Base-by-base conservation (phyloP, 495 filamentous ascomycete genomes). In the Annulohypoxylon maeteangense region DNA sequence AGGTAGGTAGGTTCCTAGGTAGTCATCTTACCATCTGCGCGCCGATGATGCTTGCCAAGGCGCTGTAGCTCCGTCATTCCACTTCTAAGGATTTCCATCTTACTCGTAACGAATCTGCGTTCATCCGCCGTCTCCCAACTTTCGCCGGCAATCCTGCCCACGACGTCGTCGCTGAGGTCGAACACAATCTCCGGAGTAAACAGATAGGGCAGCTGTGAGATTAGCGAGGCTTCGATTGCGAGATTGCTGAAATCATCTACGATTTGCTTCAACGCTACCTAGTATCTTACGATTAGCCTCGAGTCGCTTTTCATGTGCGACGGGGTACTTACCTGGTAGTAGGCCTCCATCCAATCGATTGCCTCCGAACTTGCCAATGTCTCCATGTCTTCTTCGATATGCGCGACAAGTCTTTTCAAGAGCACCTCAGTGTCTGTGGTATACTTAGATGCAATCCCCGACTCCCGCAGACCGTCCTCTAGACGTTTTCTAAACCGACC, bases 241-340 rank as follows among this genome's bases (percentile, higher is more conserved):
- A 85, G 75, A 0, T 71, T 81, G n/a, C 81, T 79, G 44, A 88
- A 72, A 48, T 89, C 84, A 54, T 90, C 83, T 3, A 86, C 70
- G 65, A 88, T 86, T 0, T 74, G 78, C 50, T 82, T 75, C 25
- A 85, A 72, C 14, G 86, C 81, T 32, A 87, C 80, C 87, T 87
- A 36, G 23, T 20, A n/a, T n/a, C n/a, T 53, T 54, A 44, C 42
- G 10, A 20, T 68, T 12, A 70, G 58, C 42, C 47, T 16, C 34
- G 1, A 14, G 34, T 12, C 20, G 3, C 0, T 20, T 48, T n/a
- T 38, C 25, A 25, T 4, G 44, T 2, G 7, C 31, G 14, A 53
- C 16, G 7, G 54, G 2, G 45, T 25, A 10, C 10, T 7, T 45
- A 78, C 78, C 67, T 82, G 74, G 53, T 83, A 83, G 62, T 76